Percentiles rank a stretch among this genome's conserved stretches.
These are phyloP conservation scores for Limnanthes douglasii DNA, from an alignment of 345 rosid genomes.

Conservation along the genomic window DNA sequence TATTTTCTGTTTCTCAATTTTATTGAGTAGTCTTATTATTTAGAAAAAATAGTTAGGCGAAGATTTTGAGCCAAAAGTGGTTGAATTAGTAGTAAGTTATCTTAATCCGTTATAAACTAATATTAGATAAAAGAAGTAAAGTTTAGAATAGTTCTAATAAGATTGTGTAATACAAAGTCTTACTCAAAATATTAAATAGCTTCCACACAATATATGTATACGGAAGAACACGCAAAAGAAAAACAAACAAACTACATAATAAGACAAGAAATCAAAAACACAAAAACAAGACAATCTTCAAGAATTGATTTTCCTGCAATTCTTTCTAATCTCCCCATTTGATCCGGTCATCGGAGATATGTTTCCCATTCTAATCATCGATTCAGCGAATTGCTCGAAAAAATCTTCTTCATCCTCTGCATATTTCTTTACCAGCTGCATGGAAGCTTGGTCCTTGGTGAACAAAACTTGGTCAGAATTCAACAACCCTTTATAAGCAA, in stretches of 20 bases:
- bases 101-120: no score
- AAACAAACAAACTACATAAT: not conserved
- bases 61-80: no score
- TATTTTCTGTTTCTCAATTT: no score
- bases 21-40: no score
- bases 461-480: conserved; percentile 69
- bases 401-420: conserved; percentile 48
- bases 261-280: not conserved
- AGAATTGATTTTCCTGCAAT: conserved; percentile 62
- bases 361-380: conserved; percentile 87
- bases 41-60: no score
- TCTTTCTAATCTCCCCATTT: conserved; percentile 68
- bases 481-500: conserved; percentile 58
- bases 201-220: no score
- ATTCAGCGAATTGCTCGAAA: conserved; percentile 63
- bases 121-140: no score
- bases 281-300: conserved; percentile 1
- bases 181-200: no score
- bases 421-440: conserved; percentile 58
- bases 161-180: no score
- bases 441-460: conserved; percentile 36
- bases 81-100: no score
- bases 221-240: not conserved
- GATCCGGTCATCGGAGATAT: conserved; percentile 73
- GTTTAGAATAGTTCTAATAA: no score